Percentiles rank a stretch among this genome's conserved stretches.
phyloP scores from a whole-genome alignment of 306 rosid genomes.

The Vachellia pachyceras region DNA sequence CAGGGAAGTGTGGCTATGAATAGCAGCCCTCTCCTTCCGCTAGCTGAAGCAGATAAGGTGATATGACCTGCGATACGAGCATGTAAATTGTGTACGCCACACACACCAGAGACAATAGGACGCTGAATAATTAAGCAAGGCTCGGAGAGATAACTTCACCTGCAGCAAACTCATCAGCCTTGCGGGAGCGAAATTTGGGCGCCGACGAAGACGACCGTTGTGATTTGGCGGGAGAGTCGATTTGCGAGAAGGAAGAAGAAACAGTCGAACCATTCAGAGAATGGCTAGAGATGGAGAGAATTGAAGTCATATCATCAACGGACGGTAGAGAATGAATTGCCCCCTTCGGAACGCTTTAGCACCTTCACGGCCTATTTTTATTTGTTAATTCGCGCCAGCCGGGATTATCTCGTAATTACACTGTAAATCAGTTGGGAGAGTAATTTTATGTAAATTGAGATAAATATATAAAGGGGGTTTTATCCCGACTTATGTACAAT shows the following conservation, averaged over 20 bases:
- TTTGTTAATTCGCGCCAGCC: background rate
- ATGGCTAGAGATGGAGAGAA: slow-evolving; percentile 42
- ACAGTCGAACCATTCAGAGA: slow-evolving; percentile 43
- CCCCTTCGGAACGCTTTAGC: background rate
- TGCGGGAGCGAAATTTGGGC: slow-evolving; percentile 42
- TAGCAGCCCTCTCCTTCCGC: slow-evolving; percentile 62
- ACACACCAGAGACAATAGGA: background rate
- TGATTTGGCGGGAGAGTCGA: slow-evolving; percentile 54
- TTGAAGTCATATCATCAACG: slow-evolving; percentile 48
- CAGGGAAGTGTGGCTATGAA: slow-evolving; percentile 64
- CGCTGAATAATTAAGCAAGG: slow-evolving; percentile 24
- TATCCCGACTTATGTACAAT: too few relatives aligned
- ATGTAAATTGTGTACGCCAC: background rate
- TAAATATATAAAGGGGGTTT: too few relatives aligned
- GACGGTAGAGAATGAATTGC: slow-evolving; percentile 27
- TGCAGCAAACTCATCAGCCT: slow-evolving; percentile 26
- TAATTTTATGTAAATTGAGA: too few relatives aligned
- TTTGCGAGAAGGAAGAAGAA: slow-evolving; percentile 33
- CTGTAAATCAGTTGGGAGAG: too few relatives aligned
- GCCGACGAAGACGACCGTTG: slow-evolving; percentile 43
- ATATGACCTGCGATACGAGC: slow-evolving; percentile 32
- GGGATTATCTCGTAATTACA: background rate
- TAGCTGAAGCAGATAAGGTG: slow-evolving; percentile 29
- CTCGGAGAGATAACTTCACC: slow-evolving; percentile 15
- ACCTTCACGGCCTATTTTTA: too few relatives aligned